phyloP scores from a whole-genome alignment of 2,329 filamentous ascomycete genomes.

The Beauveria scarabaeidicola region DNA sequence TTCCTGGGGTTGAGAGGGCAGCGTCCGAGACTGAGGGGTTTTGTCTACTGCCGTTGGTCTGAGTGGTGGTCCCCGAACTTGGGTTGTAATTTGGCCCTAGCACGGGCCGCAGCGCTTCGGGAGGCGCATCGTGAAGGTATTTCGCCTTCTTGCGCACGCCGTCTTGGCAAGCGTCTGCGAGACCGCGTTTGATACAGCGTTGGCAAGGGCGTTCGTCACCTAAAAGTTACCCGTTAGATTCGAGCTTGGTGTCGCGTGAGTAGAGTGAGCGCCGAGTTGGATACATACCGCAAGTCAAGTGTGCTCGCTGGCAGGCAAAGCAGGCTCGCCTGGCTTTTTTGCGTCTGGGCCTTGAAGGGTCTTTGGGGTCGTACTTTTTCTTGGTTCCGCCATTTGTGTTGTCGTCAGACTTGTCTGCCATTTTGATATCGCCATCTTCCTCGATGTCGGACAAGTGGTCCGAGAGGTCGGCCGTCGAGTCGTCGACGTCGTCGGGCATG shows the following conservation, averaged over 20 bases:
- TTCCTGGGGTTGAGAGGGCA: constrained; percentile 28
- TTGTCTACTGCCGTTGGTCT: constrained; percentile 39
- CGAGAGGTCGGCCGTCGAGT: constrained; percentile 47
- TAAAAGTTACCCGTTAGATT: constrained; percentile 34
- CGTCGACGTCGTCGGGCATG: constrained; percentile 48
- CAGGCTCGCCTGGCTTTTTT: constrained; percentile 96
- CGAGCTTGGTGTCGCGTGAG: background rate
- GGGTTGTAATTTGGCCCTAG: constrained; percentile 63
- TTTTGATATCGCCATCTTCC: constrained; percentile 45
- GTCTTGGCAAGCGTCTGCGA: constrained; percentile 88
- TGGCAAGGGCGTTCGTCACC: constrained; percentile 93
- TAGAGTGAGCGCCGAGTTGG: background rate
- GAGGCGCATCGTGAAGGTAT: constrained; percentile 92
- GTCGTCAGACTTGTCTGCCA: constrained; percentile 34
- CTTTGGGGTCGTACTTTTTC: constrained; percentile 75
- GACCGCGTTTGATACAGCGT: constrained; percentile 85
- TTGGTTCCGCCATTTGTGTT: constrained; percentile 46
- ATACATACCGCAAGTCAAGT: constrained; percentile 92
- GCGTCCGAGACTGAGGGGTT: constrained; percentile 38
- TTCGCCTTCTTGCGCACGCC: constrained; percentile 98
- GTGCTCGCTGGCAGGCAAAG: constrained; percentile 92
- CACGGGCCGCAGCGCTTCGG: constrained; percentile 82
- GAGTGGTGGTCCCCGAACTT: constrained; percentile 34
- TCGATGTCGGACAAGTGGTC: constrained; percentile 52
- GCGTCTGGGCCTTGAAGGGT: constrained; percentile 77